These are phyloP conservation scores for Endogone sp. DNA, from an alignment of 192 early-diverging fungal species.

Conservation along the genomic window DNA sequence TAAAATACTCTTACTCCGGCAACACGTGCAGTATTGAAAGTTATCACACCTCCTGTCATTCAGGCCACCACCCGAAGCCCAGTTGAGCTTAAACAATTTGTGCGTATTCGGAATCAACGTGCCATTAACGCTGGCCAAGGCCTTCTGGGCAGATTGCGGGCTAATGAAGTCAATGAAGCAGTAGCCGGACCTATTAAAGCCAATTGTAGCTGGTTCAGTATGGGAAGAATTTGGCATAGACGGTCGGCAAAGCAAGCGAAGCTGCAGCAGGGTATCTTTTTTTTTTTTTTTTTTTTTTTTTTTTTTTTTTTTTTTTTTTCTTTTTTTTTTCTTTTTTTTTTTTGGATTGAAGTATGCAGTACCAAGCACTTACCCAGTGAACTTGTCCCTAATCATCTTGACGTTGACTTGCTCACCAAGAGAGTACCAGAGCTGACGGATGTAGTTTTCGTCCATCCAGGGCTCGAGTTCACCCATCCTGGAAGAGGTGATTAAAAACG, in stretches of 20 bases:
- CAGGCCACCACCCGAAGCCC: conserved; percentile 86
- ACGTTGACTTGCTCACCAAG: conserved; percentile 84
- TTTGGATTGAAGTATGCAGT: no score
- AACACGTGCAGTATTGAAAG: background rate
- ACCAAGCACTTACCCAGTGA: conserved; percentile 76
- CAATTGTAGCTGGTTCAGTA: no score
- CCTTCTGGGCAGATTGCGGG: conserved; percentile 62
- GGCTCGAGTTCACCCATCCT: conserved; percentile 96
- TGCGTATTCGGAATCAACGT: conserved; percentile 78
- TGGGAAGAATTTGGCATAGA: no score
- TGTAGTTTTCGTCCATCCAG: conserved; percentile 97
- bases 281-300: no score
- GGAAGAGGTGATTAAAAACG: conserved; percentile 3
- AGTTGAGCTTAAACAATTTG: conserved; percentile 88
- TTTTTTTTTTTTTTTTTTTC: no score
- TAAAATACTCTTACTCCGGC: conserved; percentile 2
- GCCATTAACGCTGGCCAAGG: conserved; percentile 73
- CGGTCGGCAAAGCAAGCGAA: background rate
- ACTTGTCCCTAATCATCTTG: conserved; percentile 93
- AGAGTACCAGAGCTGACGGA: conserved; percentile 80
- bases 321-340: no score
- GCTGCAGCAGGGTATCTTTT: no score
- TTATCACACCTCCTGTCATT: conserved; percentile 46
- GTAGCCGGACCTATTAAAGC: conserved; percentile 81
- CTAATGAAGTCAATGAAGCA: conserved; percentile 88